These are phyloP conservation scores for Myxozyma melibiosi DNA, from an alignment of 805 yeast species.

Conservation along the genomic window DNA sequence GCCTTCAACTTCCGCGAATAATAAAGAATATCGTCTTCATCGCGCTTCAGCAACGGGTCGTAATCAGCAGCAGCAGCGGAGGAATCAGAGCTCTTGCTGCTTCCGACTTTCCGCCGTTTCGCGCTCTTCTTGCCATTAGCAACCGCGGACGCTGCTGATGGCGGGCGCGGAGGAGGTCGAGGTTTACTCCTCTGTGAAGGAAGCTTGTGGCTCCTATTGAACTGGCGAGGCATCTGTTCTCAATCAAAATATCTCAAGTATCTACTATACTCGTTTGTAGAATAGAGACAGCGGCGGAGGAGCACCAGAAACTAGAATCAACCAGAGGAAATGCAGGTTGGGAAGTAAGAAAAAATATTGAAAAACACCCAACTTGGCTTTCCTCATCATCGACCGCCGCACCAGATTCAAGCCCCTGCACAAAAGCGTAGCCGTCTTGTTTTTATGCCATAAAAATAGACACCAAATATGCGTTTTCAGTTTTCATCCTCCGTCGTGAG, in stretches of 20 bases:
- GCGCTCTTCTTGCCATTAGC: background rate
- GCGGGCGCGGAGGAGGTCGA: background rate
- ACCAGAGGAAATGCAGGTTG: background rate
- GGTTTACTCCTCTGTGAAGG: slow-evolving; percentile 25
- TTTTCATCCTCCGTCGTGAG: too few species aligned
- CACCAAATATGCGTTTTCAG: too few species aligned
- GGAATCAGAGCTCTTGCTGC: slow-evolving; percentile 32
- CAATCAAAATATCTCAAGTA: background rate
- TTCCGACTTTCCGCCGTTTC: slow-evolving; percentile 12
- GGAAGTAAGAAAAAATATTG: background rate
- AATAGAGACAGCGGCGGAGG: background rate
- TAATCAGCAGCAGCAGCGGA: slow-evolving; percentile 53
- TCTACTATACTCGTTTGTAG: background rate
- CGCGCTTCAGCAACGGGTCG: slow-evolving; percentile 52
- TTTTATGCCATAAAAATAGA: background rate
- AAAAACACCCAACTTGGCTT: background rate
- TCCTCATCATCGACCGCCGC: background rate
- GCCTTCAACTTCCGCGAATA: slow-evolving; percentile 82
- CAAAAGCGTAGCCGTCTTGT: background rate
- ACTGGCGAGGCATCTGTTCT: slow-evolving; percentile 13
- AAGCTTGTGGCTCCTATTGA: slow-evolving; percentile 14
- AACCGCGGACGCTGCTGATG: background rate
- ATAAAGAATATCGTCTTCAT: slow-evolving; percentile 77
- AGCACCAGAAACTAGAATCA: background rate
- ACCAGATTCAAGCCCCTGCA: slow-evolving; percentile 10